Conservation (phyloP, 2,329 filamentous ascomycete species). For the Fusarium floridanum region DNA sequence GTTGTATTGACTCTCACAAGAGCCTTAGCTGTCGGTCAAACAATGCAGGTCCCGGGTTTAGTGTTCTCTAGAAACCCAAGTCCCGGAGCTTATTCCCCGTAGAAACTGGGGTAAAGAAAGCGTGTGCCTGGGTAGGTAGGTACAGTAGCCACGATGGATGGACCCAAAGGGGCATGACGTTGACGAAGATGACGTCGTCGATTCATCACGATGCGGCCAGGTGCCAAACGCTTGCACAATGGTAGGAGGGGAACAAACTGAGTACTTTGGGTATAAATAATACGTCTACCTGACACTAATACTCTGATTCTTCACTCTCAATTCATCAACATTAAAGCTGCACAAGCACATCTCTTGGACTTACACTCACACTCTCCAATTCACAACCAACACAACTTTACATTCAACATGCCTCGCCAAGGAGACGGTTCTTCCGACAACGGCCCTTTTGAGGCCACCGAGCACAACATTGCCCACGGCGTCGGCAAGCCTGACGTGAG, state of each 20-base stretch:
- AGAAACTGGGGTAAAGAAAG: not conserved
- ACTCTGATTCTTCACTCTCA: slow-evolving; percentile 4
- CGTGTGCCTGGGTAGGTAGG: not conserved
- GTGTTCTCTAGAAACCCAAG: not conserved
- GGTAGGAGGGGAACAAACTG: not conserved
- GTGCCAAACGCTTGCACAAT: slow-evolving; percentile 14
- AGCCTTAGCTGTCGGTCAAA: not conserved
- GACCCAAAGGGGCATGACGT: slow-evolving; percentile 28
- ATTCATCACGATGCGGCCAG: slow-evolving; percentile 32
- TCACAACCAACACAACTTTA: slow-evolving; percentile 3
- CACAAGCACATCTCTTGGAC: not conserved
- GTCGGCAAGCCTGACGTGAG: slow-evolving; percentile 55
- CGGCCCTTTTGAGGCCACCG: slow-evolving; percentile 56
- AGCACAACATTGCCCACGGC: slow-evolving; percentile 61
- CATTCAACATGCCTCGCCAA: slow-evolving; percentile 62
- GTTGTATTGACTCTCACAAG: not conserved
- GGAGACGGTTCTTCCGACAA: slow-evolving; percentile 64
- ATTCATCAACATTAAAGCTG: slow-evolving; percentile 3
- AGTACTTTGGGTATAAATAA: slow-evolving; percentile 27
- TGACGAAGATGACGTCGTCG: slow-evolving; percentile 36
- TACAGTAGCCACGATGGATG: not conserved
- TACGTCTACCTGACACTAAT: not conserved
- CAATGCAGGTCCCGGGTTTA: slow-evolving; percentile 1
- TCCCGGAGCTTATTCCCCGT: not conserved
- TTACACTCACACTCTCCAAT: slow-evolving; percentile 2